phyloP scores from a whole-genome alignment of 495 filamentous ascomycete species.

The Hyaloscypha variabilis region DNA sequence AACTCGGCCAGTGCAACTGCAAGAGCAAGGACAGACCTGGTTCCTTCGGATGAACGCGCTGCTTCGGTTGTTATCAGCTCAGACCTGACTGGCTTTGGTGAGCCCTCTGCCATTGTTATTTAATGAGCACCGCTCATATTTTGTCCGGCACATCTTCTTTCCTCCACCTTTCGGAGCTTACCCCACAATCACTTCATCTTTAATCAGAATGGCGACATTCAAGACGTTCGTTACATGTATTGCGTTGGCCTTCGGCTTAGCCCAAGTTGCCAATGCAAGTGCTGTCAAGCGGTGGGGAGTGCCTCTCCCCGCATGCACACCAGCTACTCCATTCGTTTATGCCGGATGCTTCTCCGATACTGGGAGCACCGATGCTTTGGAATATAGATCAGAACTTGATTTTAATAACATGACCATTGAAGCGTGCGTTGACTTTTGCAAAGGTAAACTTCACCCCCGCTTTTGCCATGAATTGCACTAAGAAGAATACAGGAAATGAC shows the following conservation, averaged over 20 bases:
- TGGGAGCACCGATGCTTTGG: constrained; percentile 37
- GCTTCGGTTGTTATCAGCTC: neutral
- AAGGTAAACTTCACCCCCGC: constrained; percentile 32
- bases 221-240: constrained; percentile 1
- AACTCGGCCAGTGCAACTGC: neutral
- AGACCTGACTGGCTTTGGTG: neutral
- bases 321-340: constrained; percentile 51
- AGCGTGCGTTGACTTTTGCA: constrained; percentile 51
- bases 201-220: neutral
- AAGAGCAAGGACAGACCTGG: neutral
- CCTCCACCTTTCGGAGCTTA: neutral
- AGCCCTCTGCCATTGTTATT: neutral
- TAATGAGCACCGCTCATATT: neutral
- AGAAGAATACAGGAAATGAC: constrained; percentile 37
- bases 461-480: neutral
- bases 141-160: neutral
- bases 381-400: constrained; percentile 38
- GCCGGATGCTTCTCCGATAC: constrained; percentile 50
- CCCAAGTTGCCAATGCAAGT: constrained; percentile 36
- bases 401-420: constrained; percentile 50
- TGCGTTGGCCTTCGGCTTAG: neutral
- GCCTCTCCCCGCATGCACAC: constrained; percentile 38
- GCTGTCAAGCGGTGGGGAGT: constrained; percentile 34
- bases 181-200: neutral
- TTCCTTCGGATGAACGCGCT: neutral